phyloP scores from a whole-genome alignment of 306 rosid species.

The Lithocarpus polystachyus region DNA sequence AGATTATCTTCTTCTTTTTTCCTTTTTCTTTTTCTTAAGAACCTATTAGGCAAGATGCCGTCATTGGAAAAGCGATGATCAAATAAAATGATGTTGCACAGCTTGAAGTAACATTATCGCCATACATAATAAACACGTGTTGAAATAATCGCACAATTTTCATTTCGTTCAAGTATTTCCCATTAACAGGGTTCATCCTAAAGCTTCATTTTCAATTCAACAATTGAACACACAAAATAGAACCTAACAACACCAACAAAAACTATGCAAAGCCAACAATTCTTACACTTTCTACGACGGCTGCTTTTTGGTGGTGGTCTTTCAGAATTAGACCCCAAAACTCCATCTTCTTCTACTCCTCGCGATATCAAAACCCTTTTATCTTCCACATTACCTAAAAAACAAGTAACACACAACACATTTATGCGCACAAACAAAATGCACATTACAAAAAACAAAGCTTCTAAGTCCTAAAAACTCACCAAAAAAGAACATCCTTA shows the following conservation, averaged over 20 bases:
- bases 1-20: too few relatives aligned
- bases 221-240: background rate
- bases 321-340: slow-evolving; percentile 13
- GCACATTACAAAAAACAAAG: background rate
- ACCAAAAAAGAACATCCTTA: slow-evolving; percentile 59
- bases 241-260: slow-evolving; percentile 2
- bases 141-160: too few relatives aligned
- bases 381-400: slow-evolving; percentile 50
- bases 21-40: too few relatives aligned
- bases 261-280: slow-evolving; percentile 11
- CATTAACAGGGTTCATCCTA: background rate
- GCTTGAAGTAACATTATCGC: too few relatives aligned
- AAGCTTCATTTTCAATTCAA: background rate
- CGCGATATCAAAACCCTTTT: slow-evolving; percentile 14
- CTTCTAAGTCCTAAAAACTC: slow-evolving; percentile 12
- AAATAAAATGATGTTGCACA: too few relatives aligned
- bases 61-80: too few relatives aligned
- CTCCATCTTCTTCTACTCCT: slow-evolving; percentile 20
- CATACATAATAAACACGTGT: too few relatives aligned
- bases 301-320: slow-evolving; percentile 50
- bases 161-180: too few relatives aligned
- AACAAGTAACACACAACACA: background rate
- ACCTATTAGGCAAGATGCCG: too few relatives aligned
- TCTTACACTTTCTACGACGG: slow-evolving; percentile 67
- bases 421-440: background rate